Evolutionary conservation across 1,284 basidiomycete species (phyloP), one percentile per base, ranked within the genome.

Genomic region (Microbotryomycetes sp.): DNA sequence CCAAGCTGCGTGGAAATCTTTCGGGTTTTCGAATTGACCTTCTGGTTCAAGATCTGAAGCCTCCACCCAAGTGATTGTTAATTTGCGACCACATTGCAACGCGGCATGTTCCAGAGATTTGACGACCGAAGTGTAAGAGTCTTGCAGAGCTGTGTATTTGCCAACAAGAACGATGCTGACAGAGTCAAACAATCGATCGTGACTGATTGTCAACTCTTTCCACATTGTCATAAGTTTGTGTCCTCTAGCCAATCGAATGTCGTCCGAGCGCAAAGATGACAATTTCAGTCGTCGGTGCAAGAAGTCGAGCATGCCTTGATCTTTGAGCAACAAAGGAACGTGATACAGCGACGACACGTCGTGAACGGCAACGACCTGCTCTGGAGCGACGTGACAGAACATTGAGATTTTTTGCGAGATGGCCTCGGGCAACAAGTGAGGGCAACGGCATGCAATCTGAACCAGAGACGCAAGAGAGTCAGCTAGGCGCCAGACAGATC

Each of bases 81-180:
- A 81, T 74, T 89, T 93, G 64, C 90, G 81, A 63, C 86, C 86
- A 66, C 93, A 89, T 54, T 90, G 84, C 79, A 98, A 89, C 0
- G 92, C 89, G 5, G 94, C 92, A 77, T 99, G 94, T 77, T 99
- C 94, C 48, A 99, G 82, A 28, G 96, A 85, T 80, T 99, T 99
- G 74, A 87, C 87, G 57, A 99, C 96, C 42, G 89, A 92, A 89
- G 97, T 97, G 78, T 99, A 99, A 42, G 92, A 97, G 77, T 99
- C 94, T 76, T 94, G 89, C 56, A 98, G 80, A 64, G 92, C 87
- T 6, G 92, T 97, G 79, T 99, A 99, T 78, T 99, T 99, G 56
- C 94, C 94, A 23, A 99, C 92, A 45, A 99, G 80, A 23, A 89
- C 92, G 65, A 99, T 91, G 52, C 85, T 85, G 46, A 97, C 92